Conservation (phyloP, 495 filamentous ascomycete genomes). For the Annulohypoxylon moriforme region DNA sequence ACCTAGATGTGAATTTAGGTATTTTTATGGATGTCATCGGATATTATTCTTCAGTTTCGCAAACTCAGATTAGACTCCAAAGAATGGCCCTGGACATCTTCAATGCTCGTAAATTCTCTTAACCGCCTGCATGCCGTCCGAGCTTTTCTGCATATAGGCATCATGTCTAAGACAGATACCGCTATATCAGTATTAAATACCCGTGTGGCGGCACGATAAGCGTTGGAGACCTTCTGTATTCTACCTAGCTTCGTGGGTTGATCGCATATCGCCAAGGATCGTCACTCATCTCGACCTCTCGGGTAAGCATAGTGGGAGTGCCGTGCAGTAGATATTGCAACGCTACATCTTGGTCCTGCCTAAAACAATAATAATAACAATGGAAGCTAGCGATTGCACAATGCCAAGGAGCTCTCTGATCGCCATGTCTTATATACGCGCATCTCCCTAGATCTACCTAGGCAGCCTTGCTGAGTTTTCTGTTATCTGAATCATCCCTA, state of each 20-base stretch:
- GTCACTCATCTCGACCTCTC: constrained; percentile 19
- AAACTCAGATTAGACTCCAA: no score
- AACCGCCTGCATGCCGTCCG: not conserved
- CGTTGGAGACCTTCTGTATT: constrained; percentile 31
- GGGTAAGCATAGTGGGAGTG: constrained; percentile 12
- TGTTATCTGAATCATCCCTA: constrained; percentile 7
- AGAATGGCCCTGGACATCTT: no score
- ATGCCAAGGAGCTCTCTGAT: constrained; percentile 33
- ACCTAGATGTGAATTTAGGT: no score
- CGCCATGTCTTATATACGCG: constrained; percentile 23
- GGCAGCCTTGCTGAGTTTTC: not conserved
- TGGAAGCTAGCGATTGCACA: constrained; percentile 31
- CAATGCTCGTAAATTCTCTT: not conserved
- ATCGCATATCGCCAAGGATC: constrained; percentile 37
- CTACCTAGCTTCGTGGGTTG: constrained; percentile 29
- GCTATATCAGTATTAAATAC: not conserved
- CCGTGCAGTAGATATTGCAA: constrained; percentile 12
- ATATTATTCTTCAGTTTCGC: no score
- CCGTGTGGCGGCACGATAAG: not conserved
- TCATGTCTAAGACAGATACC: not conserved
- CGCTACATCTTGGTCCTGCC: constrained; percentile 39
- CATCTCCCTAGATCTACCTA: constrained; percentile 18
- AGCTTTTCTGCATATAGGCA: not conserved
- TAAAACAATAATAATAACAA: constrained; percentile 37
- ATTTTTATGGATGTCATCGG: no score